These are phyloP conservation scores for Zygnema circumcarinatum DNA, from an alignment of 139 green algal genomes.

Conservation along the genomic window DNA sequence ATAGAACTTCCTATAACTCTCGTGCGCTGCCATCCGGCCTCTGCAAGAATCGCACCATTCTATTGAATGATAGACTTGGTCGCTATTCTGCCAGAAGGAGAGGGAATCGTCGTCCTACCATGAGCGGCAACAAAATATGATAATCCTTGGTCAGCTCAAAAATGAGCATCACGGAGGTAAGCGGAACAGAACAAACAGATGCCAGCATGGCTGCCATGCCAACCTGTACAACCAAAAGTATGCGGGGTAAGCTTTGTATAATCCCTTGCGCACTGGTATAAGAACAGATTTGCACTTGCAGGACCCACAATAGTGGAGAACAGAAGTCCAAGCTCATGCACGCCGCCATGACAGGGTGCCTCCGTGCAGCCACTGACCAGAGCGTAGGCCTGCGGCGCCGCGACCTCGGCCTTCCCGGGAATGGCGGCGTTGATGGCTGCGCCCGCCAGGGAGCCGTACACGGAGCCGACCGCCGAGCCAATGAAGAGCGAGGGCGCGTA, in stretches of 20 bases:
- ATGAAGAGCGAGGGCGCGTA: conserved; percentile 96
- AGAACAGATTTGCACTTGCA: no score
- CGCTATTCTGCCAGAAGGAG: no score
- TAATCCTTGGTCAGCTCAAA: conserved; percentile 85
- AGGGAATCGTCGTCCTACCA: no score
- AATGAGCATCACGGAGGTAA: conserved; percentile 74
- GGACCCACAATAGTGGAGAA: no score
- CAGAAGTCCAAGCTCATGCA: no score
- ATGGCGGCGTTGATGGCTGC: conserved; percentile 51
- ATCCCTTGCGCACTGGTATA: no score
- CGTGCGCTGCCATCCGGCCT: no score
- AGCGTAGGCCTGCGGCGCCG: conserved; percentile 56
- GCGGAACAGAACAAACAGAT: conserved; percentile 59
- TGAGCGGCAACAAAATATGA: conserved; percentile 76
- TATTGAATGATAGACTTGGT: no score
- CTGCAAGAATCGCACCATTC: no score
- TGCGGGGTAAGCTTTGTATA: no score
- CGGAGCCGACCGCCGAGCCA: conserved; percentile 71
- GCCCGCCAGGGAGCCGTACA: conserved; percentile 54
- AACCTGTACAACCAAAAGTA: conserved; percentile 56
- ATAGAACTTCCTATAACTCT: no score
- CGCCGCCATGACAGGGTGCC: neutral
- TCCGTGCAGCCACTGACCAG: conserved; percentile 34
- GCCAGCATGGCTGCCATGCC: conserved; percentile 81
- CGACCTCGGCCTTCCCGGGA: conserved; percentile 40